phyloP scores from a whole-genome alignment of 805 yeast species.

The Candida hungchunana region DNA sequence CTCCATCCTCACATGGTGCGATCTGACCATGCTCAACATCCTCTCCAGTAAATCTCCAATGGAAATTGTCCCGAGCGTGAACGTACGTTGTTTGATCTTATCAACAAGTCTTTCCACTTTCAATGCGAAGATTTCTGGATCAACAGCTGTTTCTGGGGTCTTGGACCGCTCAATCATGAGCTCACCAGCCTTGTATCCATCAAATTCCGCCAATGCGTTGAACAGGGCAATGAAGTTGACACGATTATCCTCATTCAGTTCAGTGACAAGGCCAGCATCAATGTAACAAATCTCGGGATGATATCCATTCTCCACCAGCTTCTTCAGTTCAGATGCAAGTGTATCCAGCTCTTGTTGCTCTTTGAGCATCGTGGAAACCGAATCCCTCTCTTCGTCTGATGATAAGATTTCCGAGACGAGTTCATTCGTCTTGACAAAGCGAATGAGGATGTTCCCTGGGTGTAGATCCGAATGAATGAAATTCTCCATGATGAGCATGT shows the following conservation, averaged over 20 bases:
- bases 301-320: conserved; percentile 53
- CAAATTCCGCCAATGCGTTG: conserved; percentile 83
- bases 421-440: conserved; percentile 51
- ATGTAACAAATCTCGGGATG: conserved; percentile 85
- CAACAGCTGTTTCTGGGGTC: conserved; percentile 88
- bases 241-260: conserved; percentile 70
- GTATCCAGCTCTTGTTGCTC: conserved; percentile 28
- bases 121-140: conserved; percentile 79
- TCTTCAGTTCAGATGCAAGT: conserved; percentile 44
- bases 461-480: conserved; percentile 96
- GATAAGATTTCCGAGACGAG: conserved; percentile 28
- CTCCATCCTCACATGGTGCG: conserved; percentile 96
- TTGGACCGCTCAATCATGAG: conserved; percentile 92
- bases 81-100: conserved; percentile 79
- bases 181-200: conserved; percentile 93
- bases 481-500: conserved; percentile 89
- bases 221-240: conserved; percentile 85
- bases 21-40: conserved; percentile 85
- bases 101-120: conserved; percentile 82
- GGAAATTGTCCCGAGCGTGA: conserved; percentile 85
- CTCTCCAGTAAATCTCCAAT: conserved; percentile 87
- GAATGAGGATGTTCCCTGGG: conserved; percentile 88
- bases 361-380: conserved; percentile 21
- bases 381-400: conserved; percentile 18
- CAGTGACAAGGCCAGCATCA: conserved; percentile 93